Evolutionary conservation across 2,329 filamentous ascomycete genomes (phyloP), one percentile per base, ranked within the genome.

Genomic region (Colletotrichum gigasporum): DNA sequence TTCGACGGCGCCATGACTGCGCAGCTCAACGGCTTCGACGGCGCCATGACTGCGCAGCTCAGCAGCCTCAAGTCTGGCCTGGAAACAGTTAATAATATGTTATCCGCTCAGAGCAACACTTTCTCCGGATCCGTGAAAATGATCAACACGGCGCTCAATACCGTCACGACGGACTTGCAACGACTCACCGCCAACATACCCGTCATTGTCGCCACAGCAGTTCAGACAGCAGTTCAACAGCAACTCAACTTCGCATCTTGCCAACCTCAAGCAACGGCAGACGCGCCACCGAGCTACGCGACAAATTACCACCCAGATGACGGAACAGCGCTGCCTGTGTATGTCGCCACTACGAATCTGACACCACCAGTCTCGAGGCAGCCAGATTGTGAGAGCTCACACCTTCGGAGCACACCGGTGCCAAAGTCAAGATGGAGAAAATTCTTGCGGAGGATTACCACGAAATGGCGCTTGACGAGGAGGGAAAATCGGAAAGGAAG

Each of bases 101-200:
- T 59, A 3, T 1, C 14, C 0, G 2, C 56, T 0, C 60, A 63
- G 0, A 30, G 18, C 24, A 60, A 6, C 12, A 53, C n/a, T 0
- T 35, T 64, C 3, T 3, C 41, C 2, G 16, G 55, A 0, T 64
- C 61, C 0, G 1, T 47, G 5, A 37, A 2, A 20, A 60, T 60
- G 47, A 39, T 64, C 34, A 64, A 64, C 41, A 42, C 32, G 2
- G 37, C 61, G 1, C 2, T 64, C 4, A 30, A 16, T 5, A 64
- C 35, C 0, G 56, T 55, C n/a, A 12, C 12, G 0, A 24, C 26
- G 0, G 48, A 64, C 28, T 1, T 64, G 0, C 16, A 61, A 0
- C 5, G 34, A 4, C 8, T 64, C 10, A 39, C 55, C 2, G 9
- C 41, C 11, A 26, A 2, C 0, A 1, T 64, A 0, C 61, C 61